Evolutionary conservation across 805 yeast genomes (phyloP).

Genomic region (Helenozyma rhizophorensis): DNA sequence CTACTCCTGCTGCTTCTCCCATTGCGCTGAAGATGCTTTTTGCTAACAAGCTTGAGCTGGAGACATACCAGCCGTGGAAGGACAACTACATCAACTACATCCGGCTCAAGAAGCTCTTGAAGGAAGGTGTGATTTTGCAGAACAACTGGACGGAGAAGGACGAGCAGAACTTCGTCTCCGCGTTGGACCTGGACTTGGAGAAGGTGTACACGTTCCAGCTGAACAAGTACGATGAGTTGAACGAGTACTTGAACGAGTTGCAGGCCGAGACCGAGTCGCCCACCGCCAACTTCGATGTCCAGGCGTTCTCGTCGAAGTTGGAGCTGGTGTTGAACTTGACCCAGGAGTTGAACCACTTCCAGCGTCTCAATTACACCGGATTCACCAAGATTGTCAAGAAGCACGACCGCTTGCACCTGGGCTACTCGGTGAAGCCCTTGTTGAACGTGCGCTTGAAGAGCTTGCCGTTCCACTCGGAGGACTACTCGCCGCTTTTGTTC

Average conservation of each 20-base stretch:
- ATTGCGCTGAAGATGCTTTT: constrained; percentile 58
- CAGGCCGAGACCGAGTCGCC: constrained; percentile 51
- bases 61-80: constrained; percentile 87
- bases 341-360: constrained; percentile 83
- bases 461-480: constrained; percentile 91
- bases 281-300: constrained; percentile 47
- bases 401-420: constrained; percentile 86
- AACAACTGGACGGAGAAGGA: constrained; percentile 65
- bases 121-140: constrained; percentile 55
- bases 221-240: constrained; percentile 63
- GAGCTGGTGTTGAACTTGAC: constrained; percentile 74
- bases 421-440: constrained; percentile 85
- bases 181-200: constrained; percentile 65
- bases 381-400: constrained; percentile 92
- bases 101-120: constrained; percentile 58
- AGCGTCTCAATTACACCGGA: constrained; percentile 91
- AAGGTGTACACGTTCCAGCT: constrained; percentile 73
- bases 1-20: not conserved
- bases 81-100: constrained; percentile 65
- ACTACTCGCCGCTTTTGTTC: constrained; percentile 85
- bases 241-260: constrained; percentile 56
- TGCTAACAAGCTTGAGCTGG: constrained; percentile 77
- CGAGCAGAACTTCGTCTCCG: constrained; percentile 63
- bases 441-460: constrained; percentile 82
- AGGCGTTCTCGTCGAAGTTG: constrained; percentile 57